Conservation (phyloP, 768 basidiomycete genomes). For the Lactarius hengduanensis region DNA sequence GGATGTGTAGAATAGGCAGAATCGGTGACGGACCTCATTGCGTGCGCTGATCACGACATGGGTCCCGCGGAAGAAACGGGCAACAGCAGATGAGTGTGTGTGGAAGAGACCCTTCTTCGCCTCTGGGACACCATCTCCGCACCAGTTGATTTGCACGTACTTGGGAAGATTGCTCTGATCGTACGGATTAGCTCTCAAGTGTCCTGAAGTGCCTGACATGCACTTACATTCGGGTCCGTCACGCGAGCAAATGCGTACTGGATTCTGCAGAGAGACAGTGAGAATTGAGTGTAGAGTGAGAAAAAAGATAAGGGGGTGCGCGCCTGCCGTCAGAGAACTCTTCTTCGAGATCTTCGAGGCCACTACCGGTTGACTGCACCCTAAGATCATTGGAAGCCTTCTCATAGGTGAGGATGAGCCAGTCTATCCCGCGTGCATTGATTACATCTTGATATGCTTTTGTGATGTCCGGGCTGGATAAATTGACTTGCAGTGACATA, state of each 20-base stretch:
- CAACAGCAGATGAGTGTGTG: conserved; percentile 78
- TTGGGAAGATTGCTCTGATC: conserved; percentile 77
- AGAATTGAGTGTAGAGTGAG: conserved; percentile 20
- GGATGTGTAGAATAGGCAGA: background rate
- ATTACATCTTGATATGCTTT: conserved; percentile 76
- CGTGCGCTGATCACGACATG: conserved; percentile 87
- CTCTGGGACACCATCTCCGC: conserved; percentile 94
- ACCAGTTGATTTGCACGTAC: conserved; percentile 97
- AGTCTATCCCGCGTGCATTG: conserved; percentile 64
- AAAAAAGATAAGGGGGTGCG: conserved; percentile 31
- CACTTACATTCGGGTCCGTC: conserved; percentile 75
- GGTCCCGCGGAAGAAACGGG: conserved; percentile 74
- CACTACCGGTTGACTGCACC: conserved; percentile 79
- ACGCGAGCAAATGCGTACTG: conserved; percentile 92
- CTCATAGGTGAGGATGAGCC: conserved; percentile 80
- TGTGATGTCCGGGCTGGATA: conserved; percentile 67
- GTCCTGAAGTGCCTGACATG: background rate
- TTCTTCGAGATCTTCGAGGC: conserved; percentile 86
- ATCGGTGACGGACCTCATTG: conserved; percentile 60
- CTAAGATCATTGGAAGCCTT: conserved; percentile 83
- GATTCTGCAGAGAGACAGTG: conserved; percentile 51
- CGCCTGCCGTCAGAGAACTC: conserved; percentile 94
- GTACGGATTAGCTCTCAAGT: background rate
- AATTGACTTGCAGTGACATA: conserved; percentile 81
- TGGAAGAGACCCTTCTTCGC: conserved; percentile 91